Percentiles rank a stretch among this genome's conserved stretches.
Evolutionary conservation across 176 grass and related monocot genomes (phyloP).

Genomic region (Oryza glaberrima): DNA sequence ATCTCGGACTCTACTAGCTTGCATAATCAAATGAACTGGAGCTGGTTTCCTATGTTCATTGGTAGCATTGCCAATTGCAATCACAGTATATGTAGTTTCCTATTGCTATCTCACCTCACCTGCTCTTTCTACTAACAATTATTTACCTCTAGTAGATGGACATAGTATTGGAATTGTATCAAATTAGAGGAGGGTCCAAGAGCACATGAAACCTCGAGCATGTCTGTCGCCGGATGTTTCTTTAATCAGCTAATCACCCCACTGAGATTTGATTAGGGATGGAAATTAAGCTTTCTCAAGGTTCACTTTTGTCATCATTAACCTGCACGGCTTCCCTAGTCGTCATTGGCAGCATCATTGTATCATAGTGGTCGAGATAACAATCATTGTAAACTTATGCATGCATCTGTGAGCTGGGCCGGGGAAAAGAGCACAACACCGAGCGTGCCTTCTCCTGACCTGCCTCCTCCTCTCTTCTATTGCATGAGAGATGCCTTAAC

Average conservation of each 20-base stretch:
- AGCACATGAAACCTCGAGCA: slow-evolving; percentile 65
- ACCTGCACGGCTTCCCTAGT: slow-evolving; percentile 26
- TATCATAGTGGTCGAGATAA: not conserved
- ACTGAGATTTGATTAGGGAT: slow-evolving; percentile 39
- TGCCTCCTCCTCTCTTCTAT: not conserved
- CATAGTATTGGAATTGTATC: not conserved
- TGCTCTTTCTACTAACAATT: slow-evolving; percentile 24
- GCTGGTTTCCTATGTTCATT: slow-evolving; percentile 43
- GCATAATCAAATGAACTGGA: slow-evolving; percentile 37
- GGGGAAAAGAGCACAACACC: not conserved
- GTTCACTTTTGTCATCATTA: slow-evolving; percentile 35
- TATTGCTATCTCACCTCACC: not conserved
- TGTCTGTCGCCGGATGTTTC: slow-evolving; percentile 54
- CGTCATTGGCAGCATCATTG: slow-evolving; percentile 43
- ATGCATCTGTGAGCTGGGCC: not conserved
- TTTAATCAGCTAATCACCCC: slow-evolving; percentile 37
- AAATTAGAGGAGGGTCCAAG: slow-evolving; percentile 26
- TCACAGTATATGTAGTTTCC: not conserved
- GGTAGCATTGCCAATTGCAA: not conserved
- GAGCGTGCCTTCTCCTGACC: not conserved
- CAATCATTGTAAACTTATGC: slow-evolving; percentile 33
- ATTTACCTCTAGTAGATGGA: slow-evolving; percentile 31
- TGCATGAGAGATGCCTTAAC: slow-evolving; percentile 12
- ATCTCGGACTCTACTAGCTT: slow-evolving; percentile 48
- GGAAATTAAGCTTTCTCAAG: slow-evolving; percentile 35